phyloP scores from a whole-genome alignment of 306 rosid species.

The Lagenaria siceraria region DNA sequence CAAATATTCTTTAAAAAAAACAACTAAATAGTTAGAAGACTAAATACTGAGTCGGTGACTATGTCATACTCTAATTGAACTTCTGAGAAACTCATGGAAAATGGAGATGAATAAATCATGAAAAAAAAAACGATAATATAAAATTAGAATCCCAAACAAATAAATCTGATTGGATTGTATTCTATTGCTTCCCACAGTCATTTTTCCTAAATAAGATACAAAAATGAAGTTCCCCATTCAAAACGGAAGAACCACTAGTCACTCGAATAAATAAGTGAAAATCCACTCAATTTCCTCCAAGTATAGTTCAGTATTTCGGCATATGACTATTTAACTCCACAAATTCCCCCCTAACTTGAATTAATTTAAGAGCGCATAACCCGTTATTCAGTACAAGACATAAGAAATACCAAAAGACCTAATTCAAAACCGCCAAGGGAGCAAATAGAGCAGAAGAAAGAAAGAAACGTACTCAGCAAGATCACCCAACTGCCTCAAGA shows the following conservation, averaged over 20 bases:
- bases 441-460: not conserved
- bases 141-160: not conserved
- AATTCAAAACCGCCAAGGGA: not conserved
- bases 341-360: not conserved
- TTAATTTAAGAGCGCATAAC: not conserved
- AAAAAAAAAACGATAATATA: not conserved
- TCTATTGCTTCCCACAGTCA: not conserved
- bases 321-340: not conserved
- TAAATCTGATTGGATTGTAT: not conserved
- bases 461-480: conserved; percentile 79
- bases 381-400: not conserved
- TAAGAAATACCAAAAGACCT: not conserved
- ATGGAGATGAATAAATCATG: not conserved
- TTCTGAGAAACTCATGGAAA: not conserved
- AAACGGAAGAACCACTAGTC: not conserved
- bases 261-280: not conserved
- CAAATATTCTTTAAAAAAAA: not conserved
- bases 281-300: not conserved
- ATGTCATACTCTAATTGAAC: not conserved
- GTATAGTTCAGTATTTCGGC: not conserved
- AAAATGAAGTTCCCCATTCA: not conserved
- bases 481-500: conserved; percentile 94
- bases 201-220: not conserved
- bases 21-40: not conserved
- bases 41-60: not conserved